Conservation (phyloP, 495 filamentous ascomycete genomes). For the Penicillium flavigenum region DNA sequence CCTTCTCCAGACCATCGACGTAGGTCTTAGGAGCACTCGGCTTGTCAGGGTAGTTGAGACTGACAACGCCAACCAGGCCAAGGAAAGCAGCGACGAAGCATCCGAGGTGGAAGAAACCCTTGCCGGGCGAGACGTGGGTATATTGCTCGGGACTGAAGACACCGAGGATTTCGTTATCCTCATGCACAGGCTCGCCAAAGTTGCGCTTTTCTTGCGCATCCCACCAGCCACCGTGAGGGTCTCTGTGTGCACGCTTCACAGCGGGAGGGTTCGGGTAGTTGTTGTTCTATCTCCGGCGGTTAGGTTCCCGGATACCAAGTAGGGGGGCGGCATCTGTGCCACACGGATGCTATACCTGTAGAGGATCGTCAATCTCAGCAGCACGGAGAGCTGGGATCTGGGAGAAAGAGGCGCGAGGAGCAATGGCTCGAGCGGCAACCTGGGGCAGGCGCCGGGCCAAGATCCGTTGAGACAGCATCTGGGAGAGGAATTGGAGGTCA, state of each 20-base stretch:
- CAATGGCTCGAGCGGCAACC: constrained; percentile 45
- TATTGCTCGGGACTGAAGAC: constrained; percentile 90
- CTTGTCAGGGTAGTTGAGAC: constrained; percentile 80
- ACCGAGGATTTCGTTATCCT: constrained; percentile 94
- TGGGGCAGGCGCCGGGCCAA: constrained; percentile 48
- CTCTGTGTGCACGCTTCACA: constrained; percentile 82
- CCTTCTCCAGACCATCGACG: constrained; percentile 77
- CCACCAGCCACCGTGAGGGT: constrained; percentile 95
- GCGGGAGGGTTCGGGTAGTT: constrained; percentile 85
- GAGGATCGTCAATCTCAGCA: constrained; percentile 69
- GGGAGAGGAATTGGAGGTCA: constrained; percentile 20
- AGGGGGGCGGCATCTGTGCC: constrained; percentile 6
- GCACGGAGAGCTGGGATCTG: constrained; percentile 52
- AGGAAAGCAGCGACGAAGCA: constrained; percentile 69
- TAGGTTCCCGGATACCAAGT: constrained; percentile 11
- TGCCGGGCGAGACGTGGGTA: constrained; percentile 72
- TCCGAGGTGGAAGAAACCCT: constrained; percentile 71
- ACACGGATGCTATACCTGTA: constrained; percentile 59
- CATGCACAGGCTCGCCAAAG: constrained; percentile 92
- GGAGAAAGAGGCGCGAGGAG: constrained; percentile 54
- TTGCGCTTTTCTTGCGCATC: constrained; percentile 95
- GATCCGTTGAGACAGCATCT: constrained; percentile 71
- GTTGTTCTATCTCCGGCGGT: constrained; percentile 66
- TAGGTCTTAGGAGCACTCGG: constrained; percentile 74
- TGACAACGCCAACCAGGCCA: constrained; percentile 68